Percentiles rank a stretch among this genome's conserved stretches.
Evolutionary conservation across 2,329 filamentous ascomycete species (phyloP).

Genomic region (Zasmidium citrigriseum): DNA sequence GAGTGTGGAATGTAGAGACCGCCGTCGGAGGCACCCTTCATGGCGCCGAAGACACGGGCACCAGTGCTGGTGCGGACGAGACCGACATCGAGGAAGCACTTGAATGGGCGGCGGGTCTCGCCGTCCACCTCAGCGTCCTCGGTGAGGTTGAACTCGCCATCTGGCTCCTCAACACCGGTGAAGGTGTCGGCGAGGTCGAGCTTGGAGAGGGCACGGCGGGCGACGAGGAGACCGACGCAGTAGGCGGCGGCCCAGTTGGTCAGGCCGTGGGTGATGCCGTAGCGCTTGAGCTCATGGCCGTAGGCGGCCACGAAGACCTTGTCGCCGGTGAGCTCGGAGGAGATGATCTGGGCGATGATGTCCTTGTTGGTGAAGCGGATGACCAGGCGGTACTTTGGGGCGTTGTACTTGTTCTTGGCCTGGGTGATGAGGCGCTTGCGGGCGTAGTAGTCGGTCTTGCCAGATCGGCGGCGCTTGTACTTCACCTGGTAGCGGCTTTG

Average conservation of each 20-base stretch:
- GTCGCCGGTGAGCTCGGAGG: slow-evolving; percentile 94
- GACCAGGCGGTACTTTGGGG: slow-evolving; percentile 99
- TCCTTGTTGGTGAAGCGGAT: slow-evolving; percentile 84
- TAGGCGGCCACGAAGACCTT: slow-evolving; percentile 94
- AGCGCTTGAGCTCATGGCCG: slow-evolving; percentile 95
- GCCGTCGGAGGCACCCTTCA: slow-evolving; percentile 98
- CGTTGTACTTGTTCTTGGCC: slow-evolving; percentile 99
- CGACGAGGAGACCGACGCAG: slow-evolving; percentile 92
- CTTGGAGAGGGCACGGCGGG: slow-evolving; percentile 96
- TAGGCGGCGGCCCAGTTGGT: slow-evolving; percentile 99
- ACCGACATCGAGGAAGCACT: slow-evolving; percentile 97
- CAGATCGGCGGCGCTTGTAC: slow-evolving; percentile 94
- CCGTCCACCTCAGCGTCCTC: slow-evolving; percentile 90
- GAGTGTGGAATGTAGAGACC: slow-evolving; percentile 97
- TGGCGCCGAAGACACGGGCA: slow-evolving; percentile 97
- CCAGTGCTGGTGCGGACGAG: slow-evolving; percentile 95
- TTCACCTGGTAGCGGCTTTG: slow-evolving; percentile 97
- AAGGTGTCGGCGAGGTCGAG: slow-evolving; percentile 93
- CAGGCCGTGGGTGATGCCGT: slow-evolving; percentile 96
- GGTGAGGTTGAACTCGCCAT: slow-evolving; percentile 94
- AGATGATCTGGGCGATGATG: slow-evolving; percentile 97
- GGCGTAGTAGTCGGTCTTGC: slow-evolving; percentile 99
- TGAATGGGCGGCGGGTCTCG: slow-evolving; percentile 93
- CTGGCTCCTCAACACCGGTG: slow-evolving; percentile 91
- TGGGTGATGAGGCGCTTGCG: slow-evolving; percentile 99